Percentiles rank a stretch among this genome's conserved stretches.
phyloP scores from a whole-genome alignment of 768 basidiomycete species.

The Filobasidium wieringae region DNA sequence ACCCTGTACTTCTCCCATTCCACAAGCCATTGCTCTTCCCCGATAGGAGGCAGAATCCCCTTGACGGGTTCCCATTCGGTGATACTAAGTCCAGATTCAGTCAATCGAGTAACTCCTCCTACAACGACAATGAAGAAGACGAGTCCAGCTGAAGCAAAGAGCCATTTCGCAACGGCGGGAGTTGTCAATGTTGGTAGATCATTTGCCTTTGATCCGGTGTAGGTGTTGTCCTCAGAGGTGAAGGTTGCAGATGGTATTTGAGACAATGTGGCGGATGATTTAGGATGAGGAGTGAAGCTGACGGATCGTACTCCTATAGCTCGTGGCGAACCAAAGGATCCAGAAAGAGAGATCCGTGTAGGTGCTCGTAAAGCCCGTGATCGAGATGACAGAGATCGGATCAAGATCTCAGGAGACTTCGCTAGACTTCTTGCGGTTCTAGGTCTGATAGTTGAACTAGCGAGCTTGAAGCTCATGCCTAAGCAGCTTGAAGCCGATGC shows the following conservation, averaged over 20 bases:
- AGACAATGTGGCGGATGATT: background rate
- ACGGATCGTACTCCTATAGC: no score
- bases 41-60: constrained; percentile 73
- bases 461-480: background rate
- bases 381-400: background rate
- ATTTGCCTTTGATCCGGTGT: background rate
- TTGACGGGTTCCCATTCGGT: constrained; percentile 95
- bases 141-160: constrained; percentile 68
- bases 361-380: background rate
- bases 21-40: constrained; percentile 59
- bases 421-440: background rate
- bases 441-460: background rate
- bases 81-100: constrained; percentile 93
- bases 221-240: background rate
- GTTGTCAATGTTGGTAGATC: constrained; percentile 5
- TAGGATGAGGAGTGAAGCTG: background rate
- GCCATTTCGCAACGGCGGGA: constrained; percentile 50
- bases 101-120: constrained; percentile 89
- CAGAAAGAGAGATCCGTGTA: background rate
- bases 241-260: background rate
- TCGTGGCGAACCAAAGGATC: background rate
- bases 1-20: constrained; percentile 86
- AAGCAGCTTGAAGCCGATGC: background rate
- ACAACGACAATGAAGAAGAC: constrained; percentile 89
- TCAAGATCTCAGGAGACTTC: background rate